These are phyloP conservation scores for Kodamaea suecica DNA, from an alignment of 1,139 yeast genomes.

Conservation along the genomic window DNA sequence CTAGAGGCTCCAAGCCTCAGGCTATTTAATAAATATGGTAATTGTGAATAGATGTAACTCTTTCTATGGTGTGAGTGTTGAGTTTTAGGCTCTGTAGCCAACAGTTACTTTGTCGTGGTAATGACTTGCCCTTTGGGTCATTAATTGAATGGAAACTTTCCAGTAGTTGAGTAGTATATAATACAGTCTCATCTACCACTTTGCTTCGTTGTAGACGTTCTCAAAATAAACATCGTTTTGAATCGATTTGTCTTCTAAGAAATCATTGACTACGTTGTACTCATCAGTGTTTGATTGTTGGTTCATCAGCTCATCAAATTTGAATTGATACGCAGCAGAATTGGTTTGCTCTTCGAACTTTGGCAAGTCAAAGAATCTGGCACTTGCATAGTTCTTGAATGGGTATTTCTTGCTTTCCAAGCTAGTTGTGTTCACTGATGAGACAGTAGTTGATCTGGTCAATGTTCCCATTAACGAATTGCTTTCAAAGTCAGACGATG, in stretches of 20 bases:
- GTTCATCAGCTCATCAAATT: constrained; percentile 17
- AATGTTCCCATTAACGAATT: constrained; percentile 38
- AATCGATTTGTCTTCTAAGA: not conserved
- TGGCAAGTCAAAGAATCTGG: constrained; percentile 17
- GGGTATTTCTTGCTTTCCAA: constrained; percentile 14
- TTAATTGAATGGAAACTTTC: not conserved
- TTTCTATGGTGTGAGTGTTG: not conserved
- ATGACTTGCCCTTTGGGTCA: too few relatives aligned
- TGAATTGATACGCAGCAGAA: constrained; percentile 11
- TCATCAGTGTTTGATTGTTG: constrained; percentile 29
- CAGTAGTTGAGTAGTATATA: not conserved
- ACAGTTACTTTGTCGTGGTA: too few relatives aligned
- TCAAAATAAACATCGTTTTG: not conserved
- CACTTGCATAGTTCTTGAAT: constrained; percentile 12
- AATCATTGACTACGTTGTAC: constrained; percentile 32
- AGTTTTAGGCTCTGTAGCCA: too few relatives aligned
- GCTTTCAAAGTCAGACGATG: constrained; percentile 34
- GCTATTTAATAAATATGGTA: not conserved
- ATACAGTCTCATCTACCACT: not conserved
- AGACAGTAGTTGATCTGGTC: constrained; percentile 46
- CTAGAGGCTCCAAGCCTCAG: too few relatives aligned
- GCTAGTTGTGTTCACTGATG: constrained; percentile 19
- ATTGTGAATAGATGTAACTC: not conserved
- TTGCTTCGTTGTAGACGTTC: not conserved
- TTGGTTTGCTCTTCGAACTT: constrained; percentile 13